Percentiles rank a stretch among this genome's conserved stretches.
phyloP scores from a whole-genome alignment of 2,329 filamentous ascomycete species.

The Rhynchosporium agropyri region DNA sequence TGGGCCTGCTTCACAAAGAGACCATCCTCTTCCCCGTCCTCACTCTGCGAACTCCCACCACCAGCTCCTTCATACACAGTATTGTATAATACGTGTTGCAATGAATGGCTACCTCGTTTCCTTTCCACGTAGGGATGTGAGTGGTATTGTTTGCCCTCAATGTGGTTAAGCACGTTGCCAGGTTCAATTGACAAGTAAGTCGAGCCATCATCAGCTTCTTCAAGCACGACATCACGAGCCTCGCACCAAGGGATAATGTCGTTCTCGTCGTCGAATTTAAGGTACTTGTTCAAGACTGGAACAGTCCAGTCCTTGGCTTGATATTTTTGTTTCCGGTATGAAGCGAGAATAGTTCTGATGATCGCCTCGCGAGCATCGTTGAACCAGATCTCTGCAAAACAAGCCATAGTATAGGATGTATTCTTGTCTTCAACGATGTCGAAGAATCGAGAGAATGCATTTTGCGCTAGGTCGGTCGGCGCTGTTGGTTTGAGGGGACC shows the following conservation, averaged over 20 bases:
- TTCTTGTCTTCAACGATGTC: conserved; percentile 57
- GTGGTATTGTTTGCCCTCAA: conserved; percentile 57
- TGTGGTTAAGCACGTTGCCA: conserved; percentile 37
- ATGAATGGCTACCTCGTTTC: conserved; percentile 56
- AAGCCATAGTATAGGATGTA: conserved; percentile 71
- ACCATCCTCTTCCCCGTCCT: conserved; percentile 35
- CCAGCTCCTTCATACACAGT: conserved; percentile 50
- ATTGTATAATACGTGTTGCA: conserved; percentile 58
- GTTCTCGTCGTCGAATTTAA: conserved; percentile 68
- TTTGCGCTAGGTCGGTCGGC: conserved; percentile 47
- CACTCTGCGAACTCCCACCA: background rate
- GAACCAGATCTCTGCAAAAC: conserved; percentile 70
- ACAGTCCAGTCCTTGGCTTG: conserved; percentile 63
- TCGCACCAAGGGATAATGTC: conserved; percentile 68
- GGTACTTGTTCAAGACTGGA: conserved; percentile 55
- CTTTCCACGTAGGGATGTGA: conserved; percentile 60
- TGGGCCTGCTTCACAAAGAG: conserved; percentile 36
- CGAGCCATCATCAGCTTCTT: conserved; percentile 45
- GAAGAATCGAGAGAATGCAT: conserved; percentile 59
- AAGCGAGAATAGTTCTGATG: conserved; percentile 56
- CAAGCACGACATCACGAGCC: conserved; percentile 58
- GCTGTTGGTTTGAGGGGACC: conserved; percentile 55
- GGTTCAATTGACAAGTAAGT: conserved; percentile 41
- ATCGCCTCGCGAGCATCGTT: conserved; percentile 61
- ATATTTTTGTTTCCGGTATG: conserved; percentile 59